Base-by-base conservation (phyloP, 78 protist species). In the Dictyostelium brefeldianum region DNA sequence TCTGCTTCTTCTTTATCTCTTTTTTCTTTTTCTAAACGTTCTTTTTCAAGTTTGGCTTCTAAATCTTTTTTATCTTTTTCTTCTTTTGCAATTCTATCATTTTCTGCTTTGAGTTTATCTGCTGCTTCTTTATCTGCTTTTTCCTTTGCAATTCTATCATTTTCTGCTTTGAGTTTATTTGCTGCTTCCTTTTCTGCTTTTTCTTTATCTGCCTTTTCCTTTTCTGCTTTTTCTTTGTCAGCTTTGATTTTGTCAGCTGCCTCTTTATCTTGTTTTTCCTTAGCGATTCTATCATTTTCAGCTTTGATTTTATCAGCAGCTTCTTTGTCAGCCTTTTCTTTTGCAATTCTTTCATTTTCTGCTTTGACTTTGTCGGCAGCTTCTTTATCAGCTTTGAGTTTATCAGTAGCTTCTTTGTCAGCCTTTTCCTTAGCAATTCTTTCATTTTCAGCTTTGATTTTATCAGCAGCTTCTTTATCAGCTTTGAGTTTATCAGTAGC, bases 261-360 rank as follows among this genome's bases (percentile, higher is more conserved):
- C 4, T 51, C 56, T 51, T 51, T 22, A 25, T 29, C 74, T 3
- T 0, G 2, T 59, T 59, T 59, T 6, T 59, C 69, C 2, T 59
- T 59, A 9, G 11, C 69, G 18, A 59, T 10, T 17, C 69, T 10
- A 18, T 59, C 69, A 11, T 59, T 29, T 65, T 65, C 74, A 65
- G 29, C 11, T 29, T 29, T 65, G n/a, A 17, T 1, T 7, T 59
- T 59, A 17, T n/a, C 74, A 29, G 29, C 15, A 4, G 43, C 12
- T n/a, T 65, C 74, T 65, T 65, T n/a, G 3, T 65, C 74, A 3
- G n/a, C 3, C 4, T 65, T 65, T 3, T 65, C 74, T 29, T 10
- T 12, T 65, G 7, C 75, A 31, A 67, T 67, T 31, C 75, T 25
- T 29, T 67, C 75, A 14, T 67, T 67, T 67, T 75, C 74, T 27